Evolutionary conservation across 2,329 filamentous ascomycete species (phyloP).

Genomic region (Fusarium irregulare): DNA sequence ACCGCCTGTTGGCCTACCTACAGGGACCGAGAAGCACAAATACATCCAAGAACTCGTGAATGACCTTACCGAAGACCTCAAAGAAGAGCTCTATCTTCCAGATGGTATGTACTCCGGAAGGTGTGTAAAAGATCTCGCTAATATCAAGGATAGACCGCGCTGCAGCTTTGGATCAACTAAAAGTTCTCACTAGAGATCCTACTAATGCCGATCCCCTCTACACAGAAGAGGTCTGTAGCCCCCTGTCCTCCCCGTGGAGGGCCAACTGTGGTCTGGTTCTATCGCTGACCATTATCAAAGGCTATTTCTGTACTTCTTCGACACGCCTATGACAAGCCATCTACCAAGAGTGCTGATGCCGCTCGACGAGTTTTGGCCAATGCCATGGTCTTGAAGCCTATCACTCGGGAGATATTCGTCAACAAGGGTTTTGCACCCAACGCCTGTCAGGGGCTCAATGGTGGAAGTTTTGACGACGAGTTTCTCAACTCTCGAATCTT

Average conservation of each 20-base stretch:
- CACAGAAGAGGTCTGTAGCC: slow-evolving; percentile 71
- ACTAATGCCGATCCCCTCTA: slow-evolving; percentile 84
- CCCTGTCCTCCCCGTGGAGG: background rate
- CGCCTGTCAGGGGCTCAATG: slow-evolving; percentile 77
- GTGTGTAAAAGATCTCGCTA: background rate
- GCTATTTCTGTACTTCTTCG: slow-evolving; percentile 78
- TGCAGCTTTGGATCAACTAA: slow-evolving; percentile 73
- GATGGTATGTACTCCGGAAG: slow-evolving; percentile 59
- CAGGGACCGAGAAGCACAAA: slow-evolving; percentile 66
- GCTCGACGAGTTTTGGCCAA: slow-evolving; percentile 86
- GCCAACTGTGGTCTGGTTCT: background rate
- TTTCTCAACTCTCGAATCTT: slow-evolving; percentile 72
- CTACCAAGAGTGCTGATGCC: slow-evolving; percentile 74
- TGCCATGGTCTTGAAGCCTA: slow-evolving; percentile 67
- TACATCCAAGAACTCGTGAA: slow-evolving; percentile 74
- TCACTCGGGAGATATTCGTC: slow-evolving; percentile 58
- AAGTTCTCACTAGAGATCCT: slow-evolving; percentile 73
- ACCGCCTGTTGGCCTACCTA: slow-evolving; percentile 47
- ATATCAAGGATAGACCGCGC: slow-evolving; percentile 66
- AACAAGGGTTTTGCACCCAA: slow-evolving; percentile 66
- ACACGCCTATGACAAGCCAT: slow-evolving; percentile 77
- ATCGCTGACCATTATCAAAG: slow-evolving; percentile 56
- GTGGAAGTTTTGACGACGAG: slow-evolving; percentile 82
- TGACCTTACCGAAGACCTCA: slow-evolving; percentile 71
- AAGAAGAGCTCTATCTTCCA: slow-evolving; percentile 66